Percentiles rank a stretch among this genome's conserved stretches.
Evolutionary conservation across 805 yeast species (phyloP).

Genomic region (Saturnispora mendoncae): DNA sequence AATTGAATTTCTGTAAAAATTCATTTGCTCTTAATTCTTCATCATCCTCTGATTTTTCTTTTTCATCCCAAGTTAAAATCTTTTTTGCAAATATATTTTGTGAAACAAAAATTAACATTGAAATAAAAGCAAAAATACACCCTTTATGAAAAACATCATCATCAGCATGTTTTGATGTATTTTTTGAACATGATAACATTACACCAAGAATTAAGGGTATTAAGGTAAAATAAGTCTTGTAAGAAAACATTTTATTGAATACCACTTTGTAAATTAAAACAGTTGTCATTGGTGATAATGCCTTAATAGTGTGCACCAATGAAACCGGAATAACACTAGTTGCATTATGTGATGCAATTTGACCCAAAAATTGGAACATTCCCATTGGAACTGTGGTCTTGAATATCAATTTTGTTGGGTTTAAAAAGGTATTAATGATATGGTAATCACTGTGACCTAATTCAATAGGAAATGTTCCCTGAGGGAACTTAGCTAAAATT

Average conservation of each 20-base stretch:
- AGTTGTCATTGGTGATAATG: constrained; percentile 82
- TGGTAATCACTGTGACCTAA: constrained; percentile 24
- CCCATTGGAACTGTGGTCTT: constrained; percentile 89
- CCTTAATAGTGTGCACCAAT: constrained; percentile 87
- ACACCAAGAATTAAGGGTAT: constrained; percentile 78
- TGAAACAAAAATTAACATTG: constrained; percentile 62
- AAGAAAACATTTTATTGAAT: constrained; percentile 48
- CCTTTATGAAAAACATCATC: constrained; percentile 31
- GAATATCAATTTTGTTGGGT: constrained; percentile 46
- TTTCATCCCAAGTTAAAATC: constrained; percentile 44
- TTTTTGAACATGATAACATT: constrained; percentile 62
- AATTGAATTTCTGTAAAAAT: constrained; percentile 23
- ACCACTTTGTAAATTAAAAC: constrained; percentile 66
- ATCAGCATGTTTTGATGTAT: constrained; percentile 21
- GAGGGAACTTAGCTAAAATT: constrained; percentile 32
- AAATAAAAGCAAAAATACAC: constrained; percentile 40
- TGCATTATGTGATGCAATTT: constrained; percentile 85
- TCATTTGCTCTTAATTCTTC: constrained; percentile 18
- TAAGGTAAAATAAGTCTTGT: constrained; percentile 67
- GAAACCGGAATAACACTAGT: constrained; percentile 90
- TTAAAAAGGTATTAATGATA: constrained; percentile 33
- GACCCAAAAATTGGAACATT: constrained; percentile 85
- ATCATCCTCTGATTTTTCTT: constrained; percentile 15
- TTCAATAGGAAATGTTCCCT: constrained; percentile 40
- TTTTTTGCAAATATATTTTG: constrained; percentile 78